Base-by-base conservation (phyloP, 257 asterid genomes). In the Nicotiana benthamiana region DNA sequence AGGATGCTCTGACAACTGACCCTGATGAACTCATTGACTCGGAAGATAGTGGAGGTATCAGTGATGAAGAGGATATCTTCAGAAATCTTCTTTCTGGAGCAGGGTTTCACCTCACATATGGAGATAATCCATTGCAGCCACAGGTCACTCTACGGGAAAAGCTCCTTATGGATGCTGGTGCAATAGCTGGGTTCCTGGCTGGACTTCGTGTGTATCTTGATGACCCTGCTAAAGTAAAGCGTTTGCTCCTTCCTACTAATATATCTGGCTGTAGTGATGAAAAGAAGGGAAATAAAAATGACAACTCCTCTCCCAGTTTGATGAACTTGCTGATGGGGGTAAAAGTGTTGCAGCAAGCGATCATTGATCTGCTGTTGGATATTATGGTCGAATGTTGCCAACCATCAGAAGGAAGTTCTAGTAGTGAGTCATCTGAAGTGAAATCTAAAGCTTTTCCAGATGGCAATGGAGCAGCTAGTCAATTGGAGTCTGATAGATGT, bases 381-480 rank as follows among this genome's bases (percentile, higher is more conserved):
- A 95, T 93, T 83, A 95, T 95, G 99, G 99, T 95, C 30, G 98
- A 95, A 87, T 95, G 99, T 90, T 95, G 99, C 90, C 99, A 95
- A 80, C 98, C 98, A 72, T 92, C 95, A 11, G 97, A 92, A 79
- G 95, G 87, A 80, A 86, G 90, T 80, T 86, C 91, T 36, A 82
- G 84, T 67, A 92, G 86, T 68, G 97, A 87, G 85, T 89, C 88
- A 62, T 89, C 92, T 51, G 89, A 90, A 79, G 80, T 80, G 81
- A 87, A 92, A 84, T 88, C 96, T 85, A 92, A 92, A 86, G 87
- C 91, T 85, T 87, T 89, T 34, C 87, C 85, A 51, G 93, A 90
- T 74, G 87, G 88, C 80, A 89, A 95, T 86, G 96, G 88, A 59
- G 30, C 15, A 59, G 10, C 16, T 81, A 89, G 91, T 82, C 97